These are phyloP conservation scores for Spiromastix sp. DNA, from an alignment of 2,329 filamentous ascomycete genomes.

Conservation along the genomic window DNA sequence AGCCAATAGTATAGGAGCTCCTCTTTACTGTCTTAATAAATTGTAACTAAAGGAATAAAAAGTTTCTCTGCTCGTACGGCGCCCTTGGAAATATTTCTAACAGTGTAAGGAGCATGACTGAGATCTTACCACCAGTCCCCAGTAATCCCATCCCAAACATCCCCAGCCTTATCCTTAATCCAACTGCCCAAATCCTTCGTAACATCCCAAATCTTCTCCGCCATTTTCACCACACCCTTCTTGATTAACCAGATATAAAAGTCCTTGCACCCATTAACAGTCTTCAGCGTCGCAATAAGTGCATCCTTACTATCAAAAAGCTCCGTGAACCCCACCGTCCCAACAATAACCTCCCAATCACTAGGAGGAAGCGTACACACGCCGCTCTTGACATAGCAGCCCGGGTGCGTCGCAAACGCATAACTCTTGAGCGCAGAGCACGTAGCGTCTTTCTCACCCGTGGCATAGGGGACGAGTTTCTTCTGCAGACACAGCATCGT, in stretches of 20 bases:
- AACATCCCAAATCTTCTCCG: constrained; percentile 1
- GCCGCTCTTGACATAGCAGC: constrained; percentile 16
- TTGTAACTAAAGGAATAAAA: too few relatives aligned
- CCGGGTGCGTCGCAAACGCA: constrained; percentile 15
- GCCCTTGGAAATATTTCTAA: too few relatives aligned
- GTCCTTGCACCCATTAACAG: constrained; percentile 4
- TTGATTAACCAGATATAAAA: constrained; percentile 7
- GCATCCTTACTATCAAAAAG: constrained; percentile 6
- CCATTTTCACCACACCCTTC: not conserved
- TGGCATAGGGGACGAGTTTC: constrained; percentile 15
- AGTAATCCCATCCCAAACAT: constrained; percentile 1
- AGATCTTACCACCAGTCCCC: not conserved
- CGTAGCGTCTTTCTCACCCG: constrained; percentile 7
- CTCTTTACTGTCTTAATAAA: too few relatives aligned
- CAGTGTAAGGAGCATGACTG: too few relatives aligned
- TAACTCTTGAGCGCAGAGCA: constrained; percentile 12
- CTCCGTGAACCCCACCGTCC: constrained; percentile 4
- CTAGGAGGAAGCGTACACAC: constrained; percentile 13
- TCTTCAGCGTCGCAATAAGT: constrained; percentile 5
- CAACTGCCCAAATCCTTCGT: too few relatives aligned
- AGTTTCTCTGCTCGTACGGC: too few relatives aligned
- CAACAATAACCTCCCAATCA: constrained; percentile 16
- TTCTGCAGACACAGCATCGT: constrained; percentile 21
- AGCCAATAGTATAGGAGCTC: too few relatives aligned
- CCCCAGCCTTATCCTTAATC: too few relatives aligned